Evolutionary conservation across 306 rosid genomes (phyloP).

Genomic region (Gastrolobium villosum): DNA sequence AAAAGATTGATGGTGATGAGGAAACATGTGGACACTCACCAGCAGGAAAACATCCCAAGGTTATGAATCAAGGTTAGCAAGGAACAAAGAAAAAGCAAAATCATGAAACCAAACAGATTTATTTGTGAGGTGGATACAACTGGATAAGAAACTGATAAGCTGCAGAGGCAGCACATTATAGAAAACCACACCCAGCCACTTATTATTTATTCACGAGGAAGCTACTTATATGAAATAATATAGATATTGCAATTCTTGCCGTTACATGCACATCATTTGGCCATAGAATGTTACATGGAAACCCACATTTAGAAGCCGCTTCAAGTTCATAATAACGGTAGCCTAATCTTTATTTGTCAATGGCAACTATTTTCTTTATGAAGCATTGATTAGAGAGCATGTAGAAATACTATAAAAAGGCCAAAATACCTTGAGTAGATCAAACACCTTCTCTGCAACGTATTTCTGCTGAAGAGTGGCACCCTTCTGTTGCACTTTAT

Average conservation of each 20-base stretch:
- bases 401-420: conserved; percentile 6
- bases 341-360: conserved; percentile 32
- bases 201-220: neutral
- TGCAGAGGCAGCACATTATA: conserved; percentile 9
- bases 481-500: conserved; percentile 98
- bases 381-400: conserved; percentile 26
- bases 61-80: no score
- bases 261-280: conserved; percentile 6
- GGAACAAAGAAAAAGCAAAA: no score
- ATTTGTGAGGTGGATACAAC: neutral
- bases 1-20: neutral
- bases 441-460: conserved; percentile 95
- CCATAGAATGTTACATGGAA: conserved; percentile 25
- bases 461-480: conserved; percentile 97
- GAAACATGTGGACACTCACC: no score
- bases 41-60: no score
- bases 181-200: neutral
- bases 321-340: neutral
- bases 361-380: conserved; percentile 6
- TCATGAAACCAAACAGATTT: neutral
- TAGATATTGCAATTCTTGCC: neutral
- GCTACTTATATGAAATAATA: neutral
- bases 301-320: conserved; percentile 5
- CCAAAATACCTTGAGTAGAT: conserved; percentile 83
- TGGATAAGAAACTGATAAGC: neutral